Evolutionary conservation across 148 eudicot species (phyloP), one percentile per base, ranked within the genome.

Genomic region (Vaccinium corymbosum): DNA sequence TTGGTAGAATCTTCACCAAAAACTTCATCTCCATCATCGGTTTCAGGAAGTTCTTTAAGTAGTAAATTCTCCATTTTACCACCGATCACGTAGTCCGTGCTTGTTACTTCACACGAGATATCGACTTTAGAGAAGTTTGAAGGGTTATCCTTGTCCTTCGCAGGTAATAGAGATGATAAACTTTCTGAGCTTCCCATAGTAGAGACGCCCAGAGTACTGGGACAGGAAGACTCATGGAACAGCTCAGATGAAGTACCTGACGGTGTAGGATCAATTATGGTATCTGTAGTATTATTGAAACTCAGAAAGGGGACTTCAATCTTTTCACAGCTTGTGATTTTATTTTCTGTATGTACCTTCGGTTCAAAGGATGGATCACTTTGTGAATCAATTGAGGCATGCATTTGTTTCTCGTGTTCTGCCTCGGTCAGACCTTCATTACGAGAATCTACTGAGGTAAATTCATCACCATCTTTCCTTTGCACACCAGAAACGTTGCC

Each of bases 1-100:
- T 83, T 71, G 20, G 88, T 86, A 84, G 83, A 82, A 81, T 88
- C 92, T 89, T 91, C 94, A 52, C 83, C 89, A 20, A 85, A 51
- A 56, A 32, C 85, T 85, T 76, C 84, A 81, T 75, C 88, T 78
- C 85, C 88, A 52, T 73, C 66, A 79, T 81, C 64, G 61, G 61
- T 80, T 73, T 90, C 90, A 81, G 48, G 75, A 55, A 64, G 61
- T 83, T 86, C 89, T 82, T 85, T 76, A 66, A 87, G 81, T 72
- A 91, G 85, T 57, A 85, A 70, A 77, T 81, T 84, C 78, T 79
- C 90, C 81, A 88, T 75, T 68, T 90, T 86, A 62, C 85, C 91
- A 86, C 80, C 87, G 74, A 80, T 68, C 80, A 70, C 22, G 42
- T 75, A 51, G 52, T 85, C 87, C 53, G 19, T 52, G 68, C 64